Base-by-base conservation (phyloP, 2,329 filamentous ascomycete species). In the Ophiocordyceps australis region DNA sequence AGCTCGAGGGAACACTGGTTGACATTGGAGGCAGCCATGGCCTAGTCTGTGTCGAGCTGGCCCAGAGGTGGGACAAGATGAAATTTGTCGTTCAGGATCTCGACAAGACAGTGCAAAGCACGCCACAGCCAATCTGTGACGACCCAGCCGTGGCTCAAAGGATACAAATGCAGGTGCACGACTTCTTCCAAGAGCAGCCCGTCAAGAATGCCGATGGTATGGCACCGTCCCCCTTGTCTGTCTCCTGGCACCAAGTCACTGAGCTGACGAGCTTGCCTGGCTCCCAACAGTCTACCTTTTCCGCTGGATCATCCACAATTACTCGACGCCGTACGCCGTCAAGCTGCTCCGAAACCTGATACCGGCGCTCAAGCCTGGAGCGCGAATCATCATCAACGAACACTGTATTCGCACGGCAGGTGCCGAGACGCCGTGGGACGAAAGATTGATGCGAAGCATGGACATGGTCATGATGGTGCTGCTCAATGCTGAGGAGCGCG, bases 271-370 rank as follows among this genome's bases (percentile, higher is more conserved):
- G 6, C 7, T 12, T 10, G 17, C 17, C 10, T 7, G 10, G 7
- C 7, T 7, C 17, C 7, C 17, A 19, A 7, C 25, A 57, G 50
- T 70, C 12, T 74, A 71, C 45, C 55, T 63, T 35, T 59, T 71
- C 42, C 60, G 65, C 24, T 62, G 59, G 54, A 69, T 74, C 32
- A 43, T 74, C 7, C 66, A 74, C 40, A 69, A 74, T 45, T 68
- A 67, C 48, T 59, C 65, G 0, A 65, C 65, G 10, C 54, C 55
- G 3, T 61, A 65, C 28, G 55, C 56, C 4, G 38, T 59, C 23
- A 49, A 51, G 23, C 59, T 70, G 20, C 44, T 63, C 20, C 50
- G 52, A 31, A 56, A 54, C 13, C 48, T 72, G 7, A 44, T 66
- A 3, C 64, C 65, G 2, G 57, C 65, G 18, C 43, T 72, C 26